A percentile compares a stretch with the other conserved stretches of the same genome.
phyloP scores from a whole-genome alignment of 169 alveolate genomes.

The Eimeria maxima region DNA sequence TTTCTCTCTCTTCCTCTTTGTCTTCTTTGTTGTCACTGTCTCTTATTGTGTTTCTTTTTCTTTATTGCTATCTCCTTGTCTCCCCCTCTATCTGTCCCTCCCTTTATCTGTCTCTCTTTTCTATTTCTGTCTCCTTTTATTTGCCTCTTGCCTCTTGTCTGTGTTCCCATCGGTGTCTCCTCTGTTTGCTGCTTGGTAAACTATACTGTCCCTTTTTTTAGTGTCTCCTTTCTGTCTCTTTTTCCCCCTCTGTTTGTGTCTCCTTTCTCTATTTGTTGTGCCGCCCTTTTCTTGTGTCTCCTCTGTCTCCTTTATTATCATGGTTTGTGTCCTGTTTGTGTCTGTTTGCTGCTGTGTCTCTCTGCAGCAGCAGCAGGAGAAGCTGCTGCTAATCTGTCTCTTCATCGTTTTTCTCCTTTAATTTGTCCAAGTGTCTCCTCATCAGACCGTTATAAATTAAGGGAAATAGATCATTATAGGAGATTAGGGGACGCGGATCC shows the following conservation, averaged over 20 bases:
- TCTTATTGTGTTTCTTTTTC: too few relatives aligned
- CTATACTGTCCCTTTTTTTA: not conserved
- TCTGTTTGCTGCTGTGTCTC: not conserved
- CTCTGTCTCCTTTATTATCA: not conserved
- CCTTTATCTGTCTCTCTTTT: not conserved
- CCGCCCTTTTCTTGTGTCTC: not conserved
- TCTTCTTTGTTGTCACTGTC: too few relatives aligned
- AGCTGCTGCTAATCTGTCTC: not conserved
- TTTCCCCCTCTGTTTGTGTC: not conserved
- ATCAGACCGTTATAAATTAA: not conserved
- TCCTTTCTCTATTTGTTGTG: not conserved
- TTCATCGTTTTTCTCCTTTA: not conserved
- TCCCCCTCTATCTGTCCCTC: not conserved
- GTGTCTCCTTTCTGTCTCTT: not conserved
- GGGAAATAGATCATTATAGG: not conserved
- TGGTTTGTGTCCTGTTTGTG: not conserved
- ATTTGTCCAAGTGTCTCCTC: not conserved
- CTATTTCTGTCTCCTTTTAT: not conserved
- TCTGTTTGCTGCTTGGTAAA: too few relatives aligned
- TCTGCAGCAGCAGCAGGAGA: not conserved
- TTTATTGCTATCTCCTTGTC: not conserved
- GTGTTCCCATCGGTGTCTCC: too few relatives aligned
- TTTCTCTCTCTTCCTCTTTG: too few relatives aligned
- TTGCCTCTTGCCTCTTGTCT: too few relatives aligned
- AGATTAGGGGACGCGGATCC: not conserved